These are phyloP conservation scores for Thermothielavioides terrestris DNA, from an alignment of 495 filamentous ascomycete species.

Conservation along the genomic window DNA sequence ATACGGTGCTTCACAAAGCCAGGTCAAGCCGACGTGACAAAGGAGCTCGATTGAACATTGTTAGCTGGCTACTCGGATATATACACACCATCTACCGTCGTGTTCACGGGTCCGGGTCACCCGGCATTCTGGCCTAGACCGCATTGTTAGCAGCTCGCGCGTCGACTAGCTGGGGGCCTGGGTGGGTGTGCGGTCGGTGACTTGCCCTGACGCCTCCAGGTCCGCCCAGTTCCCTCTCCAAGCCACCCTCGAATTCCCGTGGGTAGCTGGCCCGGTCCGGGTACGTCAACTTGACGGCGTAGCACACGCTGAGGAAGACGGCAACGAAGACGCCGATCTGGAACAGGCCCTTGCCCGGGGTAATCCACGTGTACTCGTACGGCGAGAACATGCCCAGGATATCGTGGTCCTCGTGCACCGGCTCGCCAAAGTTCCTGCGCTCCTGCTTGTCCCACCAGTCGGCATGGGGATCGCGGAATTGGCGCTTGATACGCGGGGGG, in stretches of 20 bases:
- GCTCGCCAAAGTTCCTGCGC: conserved; percentile 89
- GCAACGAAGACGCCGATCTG: conserved; percentile 69
- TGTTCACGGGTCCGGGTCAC: conserved; percentile 35
- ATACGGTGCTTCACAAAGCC: not conserved
- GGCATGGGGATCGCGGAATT: conserved; percentile 83
- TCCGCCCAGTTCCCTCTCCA: conserved; percentile 83
- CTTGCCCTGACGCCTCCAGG: conserved; percentile 41
- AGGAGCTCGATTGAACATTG: conserved; percentile 2
- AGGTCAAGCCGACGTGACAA: not conserved
- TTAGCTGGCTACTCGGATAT: conserved; percentile 6
- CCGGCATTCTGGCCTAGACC: conserved; percentile 35
- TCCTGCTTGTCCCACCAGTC: conserved; percentile 99
- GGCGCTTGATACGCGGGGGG: conserved; percentile 72
- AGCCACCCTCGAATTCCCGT: conserved; percentile 70
- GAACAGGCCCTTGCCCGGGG: conserved; percentile 58
- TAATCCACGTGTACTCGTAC: conserved; percentile 81
- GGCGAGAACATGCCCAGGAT: conserved; percentile 84
- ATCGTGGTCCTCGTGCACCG: conserved; percentile 95
- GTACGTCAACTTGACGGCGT: conserved; percentile 62
- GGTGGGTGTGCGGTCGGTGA: too few relatives aligned
- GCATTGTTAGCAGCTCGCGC: conserved; percentile 3
- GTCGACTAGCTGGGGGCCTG: not conserved
- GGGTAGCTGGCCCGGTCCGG: conserved; percentile 78
- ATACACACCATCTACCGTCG: conserved; percentile 1
- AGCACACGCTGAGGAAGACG: conserved; percentile 59